Percentiles rank a stretch among this genome's conserved stretches.
Evolutionary conservation across 805 yeast species (phyloP).

Genomic region (Priceomyces fermenticarens): DNA sequence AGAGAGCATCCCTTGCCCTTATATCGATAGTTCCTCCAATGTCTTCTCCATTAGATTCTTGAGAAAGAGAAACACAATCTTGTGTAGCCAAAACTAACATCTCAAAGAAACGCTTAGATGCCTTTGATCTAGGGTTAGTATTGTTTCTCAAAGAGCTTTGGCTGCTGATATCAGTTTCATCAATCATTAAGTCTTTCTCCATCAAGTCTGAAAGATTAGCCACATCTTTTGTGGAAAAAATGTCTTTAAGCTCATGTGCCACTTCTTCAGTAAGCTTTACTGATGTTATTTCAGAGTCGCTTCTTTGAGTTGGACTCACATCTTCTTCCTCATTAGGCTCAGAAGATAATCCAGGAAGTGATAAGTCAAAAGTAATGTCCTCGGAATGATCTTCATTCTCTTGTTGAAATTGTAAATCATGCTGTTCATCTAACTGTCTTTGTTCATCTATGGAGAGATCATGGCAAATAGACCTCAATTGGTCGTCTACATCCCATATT

Average conservation of each 20-base stretch:
- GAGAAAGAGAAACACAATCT: constrained; percentile 64
- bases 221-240: constrained; percentile 20
- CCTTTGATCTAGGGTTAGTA: constrained; percentile 50
- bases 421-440: constrained; percentile 17
- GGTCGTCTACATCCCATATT: constrained; percentile 26
- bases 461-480: constrained; percentile 25
- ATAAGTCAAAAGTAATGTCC: constrained; percentile 9
- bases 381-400: constrained; percentile 12
- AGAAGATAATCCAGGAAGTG: constrained; percentile 8
- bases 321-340: constrained; percentile 2
- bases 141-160: constrained; percentile 4
- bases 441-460: constrained; percentile 24
- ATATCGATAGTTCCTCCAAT: constrained; percentile 62
- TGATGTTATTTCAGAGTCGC: constrained; percentile 18
- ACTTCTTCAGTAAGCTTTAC: constrained; percentile 53
- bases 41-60: constrained; percentile 30
- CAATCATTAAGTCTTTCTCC: constrained; percentile 27
- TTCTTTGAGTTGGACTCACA: constrained; percentile 4
- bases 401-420: constrained; percentile 18
- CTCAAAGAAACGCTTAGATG: constrained; percentile 77
- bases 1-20: constrained; percentile 40
- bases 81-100: constrained; percentile 76
- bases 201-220: constrained; percentile 39
- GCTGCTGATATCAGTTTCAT: constrained; percentile 9
- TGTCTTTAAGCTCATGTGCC: constrained; percentile 43